These are phyloP conservation scores for Coprinellus aureogranulatus DNA, from an alignment of 768 basidiomycete genomes.

Conservation along the genomic window DNA sequence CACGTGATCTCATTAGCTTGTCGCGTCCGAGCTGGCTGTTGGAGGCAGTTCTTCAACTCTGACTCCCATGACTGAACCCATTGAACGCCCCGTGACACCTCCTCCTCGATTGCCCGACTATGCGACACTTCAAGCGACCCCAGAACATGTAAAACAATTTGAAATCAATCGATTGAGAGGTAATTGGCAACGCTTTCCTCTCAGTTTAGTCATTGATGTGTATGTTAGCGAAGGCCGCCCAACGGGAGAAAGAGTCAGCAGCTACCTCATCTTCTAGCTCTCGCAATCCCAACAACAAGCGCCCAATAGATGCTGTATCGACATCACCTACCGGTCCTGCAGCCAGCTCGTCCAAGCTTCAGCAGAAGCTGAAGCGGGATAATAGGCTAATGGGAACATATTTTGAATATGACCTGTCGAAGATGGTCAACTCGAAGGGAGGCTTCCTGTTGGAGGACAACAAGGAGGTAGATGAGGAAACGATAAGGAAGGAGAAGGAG, in stretches of 20 bases:
- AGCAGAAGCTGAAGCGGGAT: constrained; percentile 64
- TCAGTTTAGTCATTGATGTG: neutral
- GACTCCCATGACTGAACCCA: constrained; percentile 21
- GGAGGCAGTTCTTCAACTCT: neutral
- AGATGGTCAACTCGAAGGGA: constrained; percentile 95
- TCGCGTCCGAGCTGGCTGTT: neutral
- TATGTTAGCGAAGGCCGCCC: constrained; percentile 66
- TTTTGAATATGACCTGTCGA: constrained; percentile 95
- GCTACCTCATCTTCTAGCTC: constrained; percentile 38
- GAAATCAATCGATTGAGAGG: constrained; percentile 82
- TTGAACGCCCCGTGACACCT: constrained; percentile 36
- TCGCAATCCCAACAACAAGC: constrained; percentile 70
- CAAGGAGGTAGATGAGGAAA: constrained; percentile 75
- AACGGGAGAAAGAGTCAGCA: constrained; percentile 61
- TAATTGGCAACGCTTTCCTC: constrained; percentile 20
- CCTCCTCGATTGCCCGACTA: constrained; percentile 27
- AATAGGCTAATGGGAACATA: constrained; percentile 79
- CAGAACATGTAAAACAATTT: constrained; percentile 68
- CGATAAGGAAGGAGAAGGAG: constrained; percentile 74
- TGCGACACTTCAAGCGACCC: constrained; percentile 41
- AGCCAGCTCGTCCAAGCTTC: constrained; percentile 41
- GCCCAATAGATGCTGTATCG: constrained; percentile 56
- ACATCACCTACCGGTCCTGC: constrained; percentile 57
- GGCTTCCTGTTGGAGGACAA: constrained; percentile 92
- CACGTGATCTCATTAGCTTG: constrained; percentile 3